phyloP scores from a whole-genome alignment of 768 basidiomycete species.

The Mycena vulgaris region DNA sequence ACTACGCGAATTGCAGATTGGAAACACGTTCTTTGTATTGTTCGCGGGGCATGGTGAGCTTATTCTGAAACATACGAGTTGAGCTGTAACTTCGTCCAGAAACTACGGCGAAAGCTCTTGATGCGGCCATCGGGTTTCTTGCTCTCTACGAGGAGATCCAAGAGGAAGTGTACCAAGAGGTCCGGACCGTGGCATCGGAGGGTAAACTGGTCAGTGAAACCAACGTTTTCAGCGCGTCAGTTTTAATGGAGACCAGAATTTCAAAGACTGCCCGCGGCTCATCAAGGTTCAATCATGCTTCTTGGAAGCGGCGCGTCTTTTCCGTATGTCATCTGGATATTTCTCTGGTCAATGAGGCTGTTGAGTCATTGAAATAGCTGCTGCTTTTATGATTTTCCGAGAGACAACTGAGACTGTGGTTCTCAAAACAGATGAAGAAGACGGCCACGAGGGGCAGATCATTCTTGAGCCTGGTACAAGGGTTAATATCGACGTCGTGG shows the following conservation, averaged over 20 bases:
- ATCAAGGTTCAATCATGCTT: background rate
- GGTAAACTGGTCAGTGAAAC: background rate
- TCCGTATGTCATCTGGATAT: background rate
- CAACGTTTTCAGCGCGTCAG: too few species aligned
- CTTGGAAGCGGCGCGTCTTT: conserved; percentile 8
- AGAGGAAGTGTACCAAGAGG: conserved; percentile 5
- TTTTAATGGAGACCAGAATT: background rate
- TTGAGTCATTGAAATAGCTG: background rate
- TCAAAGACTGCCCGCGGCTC: background rate
- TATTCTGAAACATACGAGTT: background rate
- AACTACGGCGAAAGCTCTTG: conserved; percentile 52
- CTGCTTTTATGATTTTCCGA: background rate
- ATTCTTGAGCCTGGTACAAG: background rate
- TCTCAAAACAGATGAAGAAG: conserved; percentile 16
- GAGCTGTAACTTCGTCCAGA: conserved; percentile 37
- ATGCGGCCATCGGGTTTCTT: conserved; percentile 52
- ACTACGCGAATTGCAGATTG: conserved; percentile 39
- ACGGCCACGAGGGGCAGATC: conserved; percentile 15
- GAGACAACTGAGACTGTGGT: conserved; percentile 1
- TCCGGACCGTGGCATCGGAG: background rate
- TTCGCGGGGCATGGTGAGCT: conserved; percentile 52
- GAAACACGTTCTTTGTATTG: conserved; percentile 50
- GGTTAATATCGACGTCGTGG: background rate
- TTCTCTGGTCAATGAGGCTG: background rate
- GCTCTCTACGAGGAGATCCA: conserved; percentile 46